These are phyloP conservation scores for Amauroascus niger DNA, from an alignment of 2,329 filamentous ascomycete genomes.

Conservation along the genomic window DNA sequence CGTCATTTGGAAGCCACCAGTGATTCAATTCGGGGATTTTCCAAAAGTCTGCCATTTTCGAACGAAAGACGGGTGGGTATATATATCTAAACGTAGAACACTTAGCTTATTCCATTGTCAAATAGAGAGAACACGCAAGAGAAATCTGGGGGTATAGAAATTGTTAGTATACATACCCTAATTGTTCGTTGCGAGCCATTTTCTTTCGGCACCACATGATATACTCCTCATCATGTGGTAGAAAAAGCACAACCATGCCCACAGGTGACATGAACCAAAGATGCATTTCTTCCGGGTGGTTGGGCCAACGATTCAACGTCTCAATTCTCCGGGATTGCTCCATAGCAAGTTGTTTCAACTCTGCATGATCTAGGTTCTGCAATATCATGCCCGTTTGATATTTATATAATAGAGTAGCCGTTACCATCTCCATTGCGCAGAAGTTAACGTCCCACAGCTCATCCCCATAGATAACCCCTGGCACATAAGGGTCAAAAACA, in stretches of 20 bases:
- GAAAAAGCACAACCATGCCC: slow-evolving; percentile 64
- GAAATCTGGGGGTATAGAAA: slow-evolving; percentile 5
- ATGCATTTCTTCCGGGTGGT: slow-evolving; percentile 59
- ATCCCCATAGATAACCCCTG: slow-evolving; percentile 59
- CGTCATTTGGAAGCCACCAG: slow-evolving; percentile 85
- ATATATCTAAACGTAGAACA: slow-evolving; percentile 56
- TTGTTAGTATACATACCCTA: slow-evolving; percentile 53
- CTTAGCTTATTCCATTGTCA: slow-evolving; percentile 1
- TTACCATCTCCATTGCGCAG: slow-evolving; percentile 65
- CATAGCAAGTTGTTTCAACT: slow-evolving; percentile 54
- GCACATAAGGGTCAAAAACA: slow-evolving; percentile 63
- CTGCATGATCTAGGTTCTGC: slow-evolving; percentile 42
- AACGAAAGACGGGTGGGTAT: slow-evolving; percentile 63
- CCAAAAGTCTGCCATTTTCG: slow-evolving; percentile 67
- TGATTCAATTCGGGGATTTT: slow-evolving; percentile 58
- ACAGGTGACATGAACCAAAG: slow-evolving; percentile 66
- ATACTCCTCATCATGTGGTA: slow-evolving; percentile 65
- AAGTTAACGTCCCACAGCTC: slow-evolving; percentile 67
- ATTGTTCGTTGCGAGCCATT: slow-evolving; percentile 65
- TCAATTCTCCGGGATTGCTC: slow-evolving; percentile 70
- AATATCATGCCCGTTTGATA: slow-evolving; percentile 57
- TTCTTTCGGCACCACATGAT: slow-evolving; percentile 70
- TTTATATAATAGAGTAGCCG: slow-evolving; percentile 69
- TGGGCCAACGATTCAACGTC: slow-evolving; percentile 61
- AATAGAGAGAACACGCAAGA: background rate